Conservation (phyloP, 2,329 filamentous ascomycete species). For the Botrytis elliptica region DNA sequence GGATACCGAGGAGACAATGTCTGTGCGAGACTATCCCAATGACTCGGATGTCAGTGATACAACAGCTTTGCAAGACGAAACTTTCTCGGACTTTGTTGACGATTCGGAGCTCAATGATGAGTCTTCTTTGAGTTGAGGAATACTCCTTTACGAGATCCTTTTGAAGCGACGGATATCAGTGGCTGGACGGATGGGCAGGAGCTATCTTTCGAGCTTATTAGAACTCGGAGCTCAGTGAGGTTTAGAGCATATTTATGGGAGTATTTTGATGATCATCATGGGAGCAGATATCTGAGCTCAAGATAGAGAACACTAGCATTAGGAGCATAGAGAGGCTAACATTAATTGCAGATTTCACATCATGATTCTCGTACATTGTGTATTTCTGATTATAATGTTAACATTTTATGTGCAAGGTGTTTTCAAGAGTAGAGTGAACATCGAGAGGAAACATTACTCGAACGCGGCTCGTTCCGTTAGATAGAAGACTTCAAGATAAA, state of each 20-base stretch:
- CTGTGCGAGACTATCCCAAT: background rate
- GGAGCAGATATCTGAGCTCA: background rate
- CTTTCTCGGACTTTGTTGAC: background rate
- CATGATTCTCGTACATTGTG: accelerated
- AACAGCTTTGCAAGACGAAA: background rate
- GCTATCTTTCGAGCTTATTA: background rate
- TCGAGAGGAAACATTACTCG: background rate
- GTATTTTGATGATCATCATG: background rate
- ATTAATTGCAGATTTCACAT: background rate
- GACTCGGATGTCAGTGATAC: background rate
- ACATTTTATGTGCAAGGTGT: background rate
- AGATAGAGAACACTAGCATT: background rate
- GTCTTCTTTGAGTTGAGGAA: background rate
- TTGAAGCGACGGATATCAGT: background rate
- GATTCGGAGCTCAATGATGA: background rate
- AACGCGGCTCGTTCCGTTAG: accelerated
- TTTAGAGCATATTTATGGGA: too few relatives aligned
- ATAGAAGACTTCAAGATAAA: background rate
- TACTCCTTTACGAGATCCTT: background rate
- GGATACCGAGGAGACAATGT: background rate
- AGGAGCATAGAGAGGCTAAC: background rate
- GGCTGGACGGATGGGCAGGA: background rate
- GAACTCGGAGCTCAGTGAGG: background rate
- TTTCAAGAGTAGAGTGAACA: background rate
- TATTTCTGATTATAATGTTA: background rate